Evolutionary conservation across 2,329 filamentous ascomycete species (phyloP).

Genomic region (Hypoxylon sp.): DNA sequence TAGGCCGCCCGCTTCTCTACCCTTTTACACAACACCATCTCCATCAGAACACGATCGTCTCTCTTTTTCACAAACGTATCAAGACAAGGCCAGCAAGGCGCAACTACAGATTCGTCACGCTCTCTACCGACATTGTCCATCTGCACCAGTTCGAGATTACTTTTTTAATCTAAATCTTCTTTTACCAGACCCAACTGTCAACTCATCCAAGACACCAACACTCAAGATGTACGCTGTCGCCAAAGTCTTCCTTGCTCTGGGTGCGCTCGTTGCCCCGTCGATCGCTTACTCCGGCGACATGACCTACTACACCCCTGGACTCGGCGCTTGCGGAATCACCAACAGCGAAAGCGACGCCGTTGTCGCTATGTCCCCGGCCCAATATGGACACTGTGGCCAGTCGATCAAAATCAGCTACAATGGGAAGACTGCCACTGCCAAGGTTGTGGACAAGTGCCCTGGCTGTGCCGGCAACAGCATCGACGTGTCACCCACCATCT

Average conservation of each 20-base stretch:
- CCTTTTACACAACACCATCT: conserved; percentile 6
- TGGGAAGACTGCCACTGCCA: conserved; percentile 44
- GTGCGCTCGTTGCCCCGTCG: conserved; percentile 28
- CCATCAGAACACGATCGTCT: conserved; percentile 7
- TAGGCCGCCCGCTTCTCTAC: not conserved
- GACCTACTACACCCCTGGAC: conserved; percentile 46
- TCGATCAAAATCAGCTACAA: conserved; percentile 44
- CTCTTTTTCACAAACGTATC: conserved; percentile 2
- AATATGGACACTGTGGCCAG: conserved; percentile 47
- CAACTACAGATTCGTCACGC: not conserved
- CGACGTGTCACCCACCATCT: conserved; percentile 49
- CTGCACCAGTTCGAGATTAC: not conserved
- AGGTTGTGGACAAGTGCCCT: conserved; percentile 49
- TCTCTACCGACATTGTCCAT: not conserved
- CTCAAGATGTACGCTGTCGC: conserved; percentile 25
- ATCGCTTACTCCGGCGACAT: conserved; percentile 44
- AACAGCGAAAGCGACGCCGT: conserved; percentile 41
- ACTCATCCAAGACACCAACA: not conserved
- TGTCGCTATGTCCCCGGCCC: conserved; percentile 44
- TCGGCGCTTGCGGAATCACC: conserved; percentile 43
- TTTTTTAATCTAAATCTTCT: not conserved
- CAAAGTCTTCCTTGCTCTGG: conserved; percentile 36
- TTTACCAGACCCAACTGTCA: conserved; percentile 1
- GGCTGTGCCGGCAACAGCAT: conserved; percentile 44
- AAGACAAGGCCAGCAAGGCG: conserved; percentile 3